Conservation (phyloP, 768 basidiomycete genomes). For the Melanogaster broomeanus region DNA sequence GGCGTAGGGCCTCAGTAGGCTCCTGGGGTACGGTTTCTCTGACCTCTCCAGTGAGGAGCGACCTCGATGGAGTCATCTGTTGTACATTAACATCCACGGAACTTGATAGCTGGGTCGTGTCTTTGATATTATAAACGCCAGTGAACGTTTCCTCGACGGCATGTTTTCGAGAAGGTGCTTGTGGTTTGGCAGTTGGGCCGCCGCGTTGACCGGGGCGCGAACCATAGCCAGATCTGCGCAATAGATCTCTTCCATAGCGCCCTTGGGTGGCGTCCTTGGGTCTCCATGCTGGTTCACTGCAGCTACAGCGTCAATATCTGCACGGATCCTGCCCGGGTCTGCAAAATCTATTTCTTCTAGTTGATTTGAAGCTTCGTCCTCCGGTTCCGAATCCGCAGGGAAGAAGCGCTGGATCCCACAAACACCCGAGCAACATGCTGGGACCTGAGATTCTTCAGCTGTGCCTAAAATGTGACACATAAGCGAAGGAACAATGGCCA, state of each 20-base stretch:
- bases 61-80: neutral
- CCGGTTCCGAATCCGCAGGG: constrained; percentile 30
- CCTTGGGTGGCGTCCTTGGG: no score
- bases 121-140: constrained; percentile 34
- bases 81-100: neutral
- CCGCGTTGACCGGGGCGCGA: constrained; percentile 37
- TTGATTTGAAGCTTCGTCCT: constrained; percentile 35
- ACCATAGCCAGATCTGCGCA: constrained; percentile 59
- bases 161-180: constrained; percentile 10
- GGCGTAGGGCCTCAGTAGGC: constrained; percentile 10
- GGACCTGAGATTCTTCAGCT: constrained; percentile 58
- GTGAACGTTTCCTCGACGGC: constrained; percentile 37
- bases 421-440: constrained; percentile 70
- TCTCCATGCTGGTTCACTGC: neutral
- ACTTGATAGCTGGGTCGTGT: neutral
- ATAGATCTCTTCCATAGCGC: constrained; percentile 56
- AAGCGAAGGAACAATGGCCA: constrained; percentile 2
- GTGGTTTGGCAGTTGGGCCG: constrained; percentile 8
- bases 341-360: constrained; percentile 68
- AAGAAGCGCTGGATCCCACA: constrained; percentile 33
- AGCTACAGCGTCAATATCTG: constrained; percentile 37
- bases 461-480: constrained; percentile 5
- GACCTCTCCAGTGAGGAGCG: constrained; percentile 4
- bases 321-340: constrained; percentile 52
- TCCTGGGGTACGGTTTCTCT: neutral